Evolutionary conservation across 2,329 filamentous ascomycete species (phyloP), one percentile per base, ranked within the genome.

Genomic region (Elsinoe fawcettii): DNA sequence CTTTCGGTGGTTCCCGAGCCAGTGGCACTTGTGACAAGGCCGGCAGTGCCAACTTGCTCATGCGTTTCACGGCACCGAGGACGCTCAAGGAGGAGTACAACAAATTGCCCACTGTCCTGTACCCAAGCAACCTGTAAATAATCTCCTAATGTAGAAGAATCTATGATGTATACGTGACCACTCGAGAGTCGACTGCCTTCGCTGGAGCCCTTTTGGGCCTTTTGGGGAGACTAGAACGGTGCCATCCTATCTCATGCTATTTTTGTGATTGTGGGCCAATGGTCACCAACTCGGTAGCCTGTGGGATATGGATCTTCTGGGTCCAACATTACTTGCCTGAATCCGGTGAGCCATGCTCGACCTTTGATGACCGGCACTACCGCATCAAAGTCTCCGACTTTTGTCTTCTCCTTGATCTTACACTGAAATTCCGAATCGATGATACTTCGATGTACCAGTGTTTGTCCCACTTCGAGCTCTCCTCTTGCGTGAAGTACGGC

Each of bases 1-100:
- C 78, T 0, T 82, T 81, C 61, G 79, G 79, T 43, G 79, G 79
- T 37, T 71, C 74, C 55, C 70, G 79, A 55, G 73, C 73, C 44
- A 79, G 76, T 47, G 79, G 79, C 30, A 81, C 79, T 12, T 80
- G 79, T 61, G 79, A 81, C 65, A 81, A 81, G 70, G 78, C 78
- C 2, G 79, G 79, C 36, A 81, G 77, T 63, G 70, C 74, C 46
- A 73, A 73, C 32, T 69, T 78, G 59, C 64, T 82, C 60, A 69
- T 72, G 59, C 72, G 79, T 18, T 81, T 81, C 63, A 75, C 77
- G 12, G 77, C 76, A 63, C 71, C 74, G 57, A 68, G 79, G 55
- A 75, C 76, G 5, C 72, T 82, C 62, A 82, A 82, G 66, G 75
- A 78, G 65, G 75, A 78, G 54, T 77, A 73, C 65, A 62, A 65